Conservation (phyloP, 805 yeast genomes). For the Wickerhamiella brachini region DNA sequence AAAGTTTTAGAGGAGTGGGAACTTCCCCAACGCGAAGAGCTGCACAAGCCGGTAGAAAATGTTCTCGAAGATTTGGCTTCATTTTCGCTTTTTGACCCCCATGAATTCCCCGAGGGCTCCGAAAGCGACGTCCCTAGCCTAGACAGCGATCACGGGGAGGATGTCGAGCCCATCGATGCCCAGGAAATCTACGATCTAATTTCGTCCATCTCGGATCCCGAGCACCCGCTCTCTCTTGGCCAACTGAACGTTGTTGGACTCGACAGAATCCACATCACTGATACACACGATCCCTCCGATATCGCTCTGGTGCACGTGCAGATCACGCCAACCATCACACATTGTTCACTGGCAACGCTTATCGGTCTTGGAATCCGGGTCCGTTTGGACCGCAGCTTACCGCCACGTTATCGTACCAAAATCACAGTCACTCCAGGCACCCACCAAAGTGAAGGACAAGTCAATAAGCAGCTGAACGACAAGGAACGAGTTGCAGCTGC, state of each 20-base stretch:
- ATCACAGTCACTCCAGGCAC: conserved; percentile 79
- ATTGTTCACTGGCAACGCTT: conserved; percentile 88
- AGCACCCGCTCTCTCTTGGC: conserved; percentile 89
- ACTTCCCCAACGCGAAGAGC: conserved; percentile 53
- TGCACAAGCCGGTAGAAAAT: conserved; percentile 8
- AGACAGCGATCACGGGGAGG: conserved; percentile 16
- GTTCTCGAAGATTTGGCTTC: conserved; percentile 10
- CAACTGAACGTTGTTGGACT: conserved; percentile 88
- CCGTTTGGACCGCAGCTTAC: conserved; percentile 75
- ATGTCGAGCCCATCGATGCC: conserved; percentile 54
- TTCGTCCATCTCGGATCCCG: conserved; percentile 86
- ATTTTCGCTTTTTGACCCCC: conserved; percentile 14
- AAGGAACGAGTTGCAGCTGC: conserved; percentile 98
- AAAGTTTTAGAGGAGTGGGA: conserved; percentile 60
- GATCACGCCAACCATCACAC: conserved; percentile 96
- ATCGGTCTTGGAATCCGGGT: conserved; percentile 93
- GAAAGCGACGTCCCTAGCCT: conserved; percentile 14
- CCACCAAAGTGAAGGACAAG: conserved; percentile 92
- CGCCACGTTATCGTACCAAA: conserved; percentile 67
- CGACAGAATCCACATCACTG: conserved; percentile 58
- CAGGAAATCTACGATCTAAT: conserved; percentile 85
- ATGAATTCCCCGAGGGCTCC: conserved; percentile 11
- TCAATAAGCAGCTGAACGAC: conserved; percentile 90
- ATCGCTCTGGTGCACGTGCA: conserved; percentile 66
- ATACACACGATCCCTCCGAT: conserved; percentile 36